Evolutionary conservation across 2,329 filamentous ascomycete genomes (phyloP), one percentile per base, ranked within the genome.

Genomic region (Aureobasidium sp.): DNA sequence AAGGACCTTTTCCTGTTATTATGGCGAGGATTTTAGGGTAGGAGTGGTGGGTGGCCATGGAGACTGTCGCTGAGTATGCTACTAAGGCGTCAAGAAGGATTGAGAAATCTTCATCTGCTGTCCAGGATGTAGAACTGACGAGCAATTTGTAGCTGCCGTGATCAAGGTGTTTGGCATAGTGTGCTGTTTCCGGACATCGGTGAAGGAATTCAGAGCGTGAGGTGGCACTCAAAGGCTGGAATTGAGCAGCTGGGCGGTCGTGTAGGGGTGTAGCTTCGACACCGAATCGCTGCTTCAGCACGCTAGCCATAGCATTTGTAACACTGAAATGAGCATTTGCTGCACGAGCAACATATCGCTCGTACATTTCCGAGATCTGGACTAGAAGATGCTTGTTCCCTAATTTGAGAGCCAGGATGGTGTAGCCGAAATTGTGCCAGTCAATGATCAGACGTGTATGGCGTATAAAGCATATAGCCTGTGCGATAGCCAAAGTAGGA

Each of bases 341-440:
- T 61, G 80, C 78, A 34, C 83, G 83, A 53, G 89, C 88, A 44
- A 96, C 84, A 15, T 81, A 73, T 41, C 79, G 82, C 75, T 99
- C 94, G 71, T 97, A 97, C 70, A 81, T 80, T 66, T 85, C 86
- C 27, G 93, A 89, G 9, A 95, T 71, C 32, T 77, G 80, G 9
- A 97, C 91, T n/a, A 97, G 82, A 0, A 87, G 88, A 70, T 95
- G 90, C 6, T 71, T 74, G 1, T 76, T 66, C 0, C 85, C 84
- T 1, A 88, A 77, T 65, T 86, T 87, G 53, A 88, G 74, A 1
- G 82, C 89, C 3, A 99, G 84, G 68, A 99, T 96, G 9, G 91
- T 93, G 81, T 93, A 96, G 68, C 93, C 94, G 75, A 97, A 97
- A 76, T 99, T 99, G 79, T 99, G 94, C 94, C 94, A 99, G 78